Conservation (phyloP, 495 filamentous ascomycete species). For the Xylaria intraflava region DNA sequence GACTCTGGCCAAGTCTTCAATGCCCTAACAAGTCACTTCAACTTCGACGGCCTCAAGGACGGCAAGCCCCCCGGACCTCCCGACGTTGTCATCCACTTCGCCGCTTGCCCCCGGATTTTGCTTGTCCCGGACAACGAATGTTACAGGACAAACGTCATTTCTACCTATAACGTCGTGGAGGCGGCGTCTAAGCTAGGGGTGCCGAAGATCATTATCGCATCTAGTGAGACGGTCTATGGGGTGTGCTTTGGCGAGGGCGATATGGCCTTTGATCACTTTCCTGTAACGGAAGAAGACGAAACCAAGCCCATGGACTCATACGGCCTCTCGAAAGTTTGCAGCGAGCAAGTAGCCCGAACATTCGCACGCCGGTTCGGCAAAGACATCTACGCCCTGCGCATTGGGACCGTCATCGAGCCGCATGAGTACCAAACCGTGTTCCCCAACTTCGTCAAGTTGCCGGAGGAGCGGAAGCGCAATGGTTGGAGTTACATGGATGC, state of each 20-base stretch:
- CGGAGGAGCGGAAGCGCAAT: conserved; percentile 44
- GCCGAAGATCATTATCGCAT: conserved; percentile 55
- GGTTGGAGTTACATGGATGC: conserved; percentile 59
- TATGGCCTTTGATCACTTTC: conserved; percentile 43
- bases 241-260: conserved; percentile 54
- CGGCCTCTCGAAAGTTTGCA: conserved; percentile 54
- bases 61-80: conserved; percentile 35
- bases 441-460: conserved; percentile 41
- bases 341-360: conserved; percentile 48
- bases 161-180: conserved; percentile 56
- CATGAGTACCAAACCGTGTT: conserved; percentile 53
- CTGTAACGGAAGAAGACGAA: conserved; percentile 50
- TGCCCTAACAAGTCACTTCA: conserved; percentile 51
- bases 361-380: conserved; percentile 48
- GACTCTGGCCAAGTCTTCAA: conserved; percentile 55
- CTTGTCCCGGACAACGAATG: conserved; percentile 48
- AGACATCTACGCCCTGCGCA: conserved; percentile 55
- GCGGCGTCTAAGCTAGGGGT: conserved; percentile 53
- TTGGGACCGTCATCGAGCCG: conserved; percentile 53
- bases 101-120: conserved; percentile 55
- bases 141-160: conserved; percentile 47
- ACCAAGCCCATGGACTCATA: conserved; percentile 52
- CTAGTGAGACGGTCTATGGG: conserved; percentile 52
- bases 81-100: conserved; percentile 57
- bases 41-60: conserved; percentile 41